Evolutionary conservation across 192 early-diverging fungal species (phyloP).

Genomic region (Hyaloraphidium curvatum): DNA sequence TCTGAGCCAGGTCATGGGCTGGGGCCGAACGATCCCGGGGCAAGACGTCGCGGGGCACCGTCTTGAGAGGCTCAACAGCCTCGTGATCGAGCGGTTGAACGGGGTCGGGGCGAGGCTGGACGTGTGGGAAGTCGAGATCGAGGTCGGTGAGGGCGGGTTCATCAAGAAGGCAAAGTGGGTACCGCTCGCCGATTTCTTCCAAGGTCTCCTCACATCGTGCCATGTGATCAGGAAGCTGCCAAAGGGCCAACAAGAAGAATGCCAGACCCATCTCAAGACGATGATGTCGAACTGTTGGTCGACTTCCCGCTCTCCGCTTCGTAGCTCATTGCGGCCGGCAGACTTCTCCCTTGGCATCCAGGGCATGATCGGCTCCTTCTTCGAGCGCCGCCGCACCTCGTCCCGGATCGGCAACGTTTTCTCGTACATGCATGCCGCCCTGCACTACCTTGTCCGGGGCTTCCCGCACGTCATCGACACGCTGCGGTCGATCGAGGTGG

Average conservation of each 20-base stretch:
- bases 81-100: conserved; percentile 34
- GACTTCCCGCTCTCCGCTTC: background rate
- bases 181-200: background rate
- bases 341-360: conserved; percentile 53
- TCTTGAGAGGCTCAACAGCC: conserved; percentile 29
- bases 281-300: conserved; percentile 38
- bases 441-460: conserved; percentile 35
- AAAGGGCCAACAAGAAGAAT: conserved; percentile 12
- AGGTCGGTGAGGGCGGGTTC: conserved; percentile 36
- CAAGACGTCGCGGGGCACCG: conserved; percentile 35
- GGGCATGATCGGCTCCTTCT: conserved; percentile 45
- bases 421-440: conserved; percentile 36
- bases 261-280: conserved; percentile 22
- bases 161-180: conserved; percentile 19
- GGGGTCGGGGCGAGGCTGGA: conserved; percentile 44
- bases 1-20: conserved; percentile 52
- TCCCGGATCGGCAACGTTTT: conserved; percentile 42
- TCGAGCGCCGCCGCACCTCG: conserved; percentile 44
- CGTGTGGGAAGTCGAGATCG: conserved; percentile 43
- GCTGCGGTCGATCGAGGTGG: conserved; percentile 32
- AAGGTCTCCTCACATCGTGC: background rate
- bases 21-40: conserved; percentile 43
- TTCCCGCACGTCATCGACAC: conserved; percentile 40
- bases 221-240: background rate
- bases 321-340: background rate